Conservation (phyloP, 1,139 yeast genomes). For the Wickerhamiella infanticola region DNA sequence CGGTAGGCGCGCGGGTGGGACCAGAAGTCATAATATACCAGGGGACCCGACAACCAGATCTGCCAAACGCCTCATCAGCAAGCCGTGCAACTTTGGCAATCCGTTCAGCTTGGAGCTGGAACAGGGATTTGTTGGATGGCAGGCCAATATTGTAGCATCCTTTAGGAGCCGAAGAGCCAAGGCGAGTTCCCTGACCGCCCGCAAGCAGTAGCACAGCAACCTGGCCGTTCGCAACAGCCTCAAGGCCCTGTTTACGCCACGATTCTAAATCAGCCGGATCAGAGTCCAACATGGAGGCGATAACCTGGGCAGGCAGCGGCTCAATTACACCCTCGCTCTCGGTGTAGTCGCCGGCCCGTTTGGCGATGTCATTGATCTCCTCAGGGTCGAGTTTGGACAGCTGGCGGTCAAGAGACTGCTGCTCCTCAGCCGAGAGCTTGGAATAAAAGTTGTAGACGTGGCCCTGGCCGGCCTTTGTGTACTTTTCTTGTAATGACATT, state of each 20-base stretch:
- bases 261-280: slow-evolving; percentile 14
- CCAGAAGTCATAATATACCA: slow-evolving; percentile 95
- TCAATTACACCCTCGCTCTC: slow-evolving; percentile 14
- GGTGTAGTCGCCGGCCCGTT: slow-evolving; percentile 13
- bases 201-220: slow-evolving; percentile 90
- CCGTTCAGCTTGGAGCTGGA: slow-evolving; percentile 88
- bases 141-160: slow-evolving; percentile 84
- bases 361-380: slow-evolving; percentile 20
- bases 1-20: slow-evolving; percentile 75
- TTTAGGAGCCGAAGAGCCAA: slow-evolving; percentile 81
- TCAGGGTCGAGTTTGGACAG: slow-evolving; percentile 25
- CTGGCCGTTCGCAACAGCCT: slow-evolving; percentile 51
- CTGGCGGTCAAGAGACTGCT: slow-evolving; percentile 20
- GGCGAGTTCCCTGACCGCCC: slow-evolving; percentile 95
- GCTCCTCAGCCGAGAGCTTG: slow-evolving; percentile 19
- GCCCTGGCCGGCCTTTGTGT: slow-evolving; percentile 27
- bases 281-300: slow-evolving; percentile 23
- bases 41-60: slow-evolving; percentile 32
- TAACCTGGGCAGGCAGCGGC: slow-evolving; percentile 24
- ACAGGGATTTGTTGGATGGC: slow-evolving; percentile 70
- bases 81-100: slow-evolving; percentile 47
- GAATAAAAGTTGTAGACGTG: slow-evolving; percentile 29
- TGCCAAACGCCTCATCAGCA: slow-evolving; percentile 27
- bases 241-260: slow-evolving; percentile 50
- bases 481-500: slow-evolving; percentile 15